Conservation (phyloP, 208 protist genomes). For the Leishmania gerbilli region DNA sequence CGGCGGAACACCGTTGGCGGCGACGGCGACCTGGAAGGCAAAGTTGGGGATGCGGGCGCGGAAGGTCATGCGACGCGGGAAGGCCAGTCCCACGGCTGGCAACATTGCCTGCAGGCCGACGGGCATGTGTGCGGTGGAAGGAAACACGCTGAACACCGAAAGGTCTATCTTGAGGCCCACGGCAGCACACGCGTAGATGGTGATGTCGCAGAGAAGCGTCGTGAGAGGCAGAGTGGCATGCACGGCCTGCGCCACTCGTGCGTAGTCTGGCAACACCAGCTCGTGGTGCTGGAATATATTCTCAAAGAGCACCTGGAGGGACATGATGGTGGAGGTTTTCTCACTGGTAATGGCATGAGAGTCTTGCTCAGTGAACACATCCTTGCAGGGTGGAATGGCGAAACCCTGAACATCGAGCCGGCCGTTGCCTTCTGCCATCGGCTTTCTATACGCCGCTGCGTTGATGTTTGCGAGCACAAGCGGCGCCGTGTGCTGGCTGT, state of each 20-base stretch:
- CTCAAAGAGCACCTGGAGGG: conserved; percentile 24
- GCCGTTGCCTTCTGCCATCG: background rate
- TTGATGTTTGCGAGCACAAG: conserved; percentile 3
- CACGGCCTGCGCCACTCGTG: conserved; percentile 18
- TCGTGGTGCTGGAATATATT: conserved; percentile 42
- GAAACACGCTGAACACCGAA: conserved; percentile 42
- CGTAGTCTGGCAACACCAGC: conserved; percentile 35
- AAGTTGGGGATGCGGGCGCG: conserved; percentile 31
- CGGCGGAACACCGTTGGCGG: conserved; percentile 22
- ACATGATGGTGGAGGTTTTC: conserved; percentile 8
- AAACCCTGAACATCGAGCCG: conserved; percentile 36
- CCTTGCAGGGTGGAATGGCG: conserved; percentile 21
- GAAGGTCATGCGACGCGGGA: conserved; percentile 36
- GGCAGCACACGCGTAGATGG: conserved; percentile 39
- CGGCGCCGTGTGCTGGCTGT: conserved; percentile 15
- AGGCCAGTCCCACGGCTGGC: conserved; percentile 41
- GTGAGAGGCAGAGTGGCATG: conserved; percentile 39
- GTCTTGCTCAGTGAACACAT: conserved; percentile 23
- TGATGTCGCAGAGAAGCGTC: conserved; percentile 50
- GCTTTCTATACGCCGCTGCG: background rate
- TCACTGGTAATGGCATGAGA: conserved; percentile 25
- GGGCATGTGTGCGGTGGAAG: conserved; percentile 41
- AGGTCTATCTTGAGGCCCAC: conserved; percentile 34
- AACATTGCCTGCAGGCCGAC: conserved; percentile 41
- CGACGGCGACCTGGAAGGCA: conserved; percentile 23